Base-by-base conservation (phyloP, 106 monocot genomes). In the Amphibolis antarctica region DNA sequence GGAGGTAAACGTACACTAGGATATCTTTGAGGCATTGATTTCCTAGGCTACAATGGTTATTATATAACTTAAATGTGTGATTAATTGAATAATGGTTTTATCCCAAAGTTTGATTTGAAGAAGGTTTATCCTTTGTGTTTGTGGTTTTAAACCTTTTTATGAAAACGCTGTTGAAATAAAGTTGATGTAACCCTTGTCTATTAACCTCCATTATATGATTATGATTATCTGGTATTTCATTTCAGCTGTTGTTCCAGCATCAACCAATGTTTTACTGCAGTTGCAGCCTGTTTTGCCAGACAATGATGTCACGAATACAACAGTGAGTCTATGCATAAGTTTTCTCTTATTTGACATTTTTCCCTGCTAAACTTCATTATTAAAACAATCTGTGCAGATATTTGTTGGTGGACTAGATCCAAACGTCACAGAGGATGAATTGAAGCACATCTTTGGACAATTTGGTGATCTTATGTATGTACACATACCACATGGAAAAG, bases 371-470 rank as follows among this genome's bases (percentile, higher is more conserved):
- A 22, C 47, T 27, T 10, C 22, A 23, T 56, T 0, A 49, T n/a
- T 22, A n/a, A 44, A 55, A 11, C 47, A 49, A 50, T 36, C 68
- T n/a, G 66, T 86, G 63, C 84, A 96, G 94, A 86, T 96, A 74
- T 89, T 84, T 84, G 79, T 96, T 69, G 94, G 89, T 54, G 81
- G 84, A 49, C 73, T 96, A 74, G 94, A 96, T 58, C 89, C 86
- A 27, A 96, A 96, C 80, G 66, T 90, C 43, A 74, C 81, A 28
- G 94, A 96, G 60, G 94, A 96, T 51, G 94, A 89, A 64, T 65
- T 96, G 21, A 86, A 53, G 74, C 83, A 86, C 59, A 80, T 86
- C 21, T 96, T 83, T 76, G 61, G 80, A 9, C 94, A 86, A 50
- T 84, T 86, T 81, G 94, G 94, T 14, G 94, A 96, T 42, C 73